Conservation (phyloP, 2,329 filamentous ascomycete species). For the Pestalotiopsis sp. region DNA sequence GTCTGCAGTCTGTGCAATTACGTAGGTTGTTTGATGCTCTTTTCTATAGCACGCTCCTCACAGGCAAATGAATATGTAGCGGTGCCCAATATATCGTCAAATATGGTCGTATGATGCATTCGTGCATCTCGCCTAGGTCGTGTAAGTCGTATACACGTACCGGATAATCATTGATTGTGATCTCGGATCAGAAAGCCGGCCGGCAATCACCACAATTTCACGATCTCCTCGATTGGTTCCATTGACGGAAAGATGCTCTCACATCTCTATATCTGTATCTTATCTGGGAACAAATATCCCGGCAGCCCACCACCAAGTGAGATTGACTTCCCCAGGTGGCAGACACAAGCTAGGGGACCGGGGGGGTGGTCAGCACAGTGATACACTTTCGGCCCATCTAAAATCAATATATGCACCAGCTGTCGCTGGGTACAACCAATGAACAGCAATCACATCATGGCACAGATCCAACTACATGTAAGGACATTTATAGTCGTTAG, state of each 20-base stretch:
- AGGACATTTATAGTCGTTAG: too few species aligned
- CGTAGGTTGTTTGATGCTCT: background rate
- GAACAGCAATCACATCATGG: background rate
- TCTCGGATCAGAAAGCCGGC: too few species aligned
- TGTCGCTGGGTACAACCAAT: background rate
- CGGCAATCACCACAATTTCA: too few species aligned
- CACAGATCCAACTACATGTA: too few species aligned
- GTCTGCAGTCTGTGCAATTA: background rate
- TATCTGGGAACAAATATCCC: background rate
- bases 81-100: background rate
- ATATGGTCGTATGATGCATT: background rate
- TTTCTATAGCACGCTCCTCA: background rate
- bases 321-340: background rate
- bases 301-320: background rate
- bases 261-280: background rate
- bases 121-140: background rate
- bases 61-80: background rate
- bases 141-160: too few species aligned
- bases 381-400: background rate
- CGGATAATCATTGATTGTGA: too few species aligned
- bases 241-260: too few species aligned
- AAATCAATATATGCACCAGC: background rate
- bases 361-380: background rate
- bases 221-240: too few species aligned
- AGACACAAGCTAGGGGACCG: background rate